Base-by-base conservation (phyloP, 148 eudicot genomes). In the Cornus kousa region DNA sequence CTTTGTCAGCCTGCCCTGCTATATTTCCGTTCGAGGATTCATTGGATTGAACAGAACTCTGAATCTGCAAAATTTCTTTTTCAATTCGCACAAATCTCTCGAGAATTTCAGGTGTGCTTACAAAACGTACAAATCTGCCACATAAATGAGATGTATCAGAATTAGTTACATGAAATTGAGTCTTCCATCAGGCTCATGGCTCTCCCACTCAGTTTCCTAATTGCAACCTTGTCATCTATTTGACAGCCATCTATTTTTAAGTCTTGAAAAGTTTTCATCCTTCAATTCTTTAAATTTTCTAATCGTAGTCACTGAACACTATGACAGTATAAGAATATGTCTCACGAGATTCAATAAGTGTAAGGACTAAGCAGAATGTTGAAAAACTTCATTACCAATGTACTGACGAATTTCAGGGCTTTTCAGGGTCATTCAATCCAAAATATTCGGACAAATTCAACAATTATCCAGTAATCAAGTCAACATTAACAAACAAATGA, bases 91-190 rank as follows among this genome's bases (percentile, higher is more conserved):
- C 79, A 71, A 89, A 86, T 77, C 91, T 89, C 85, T 87, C 91
- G 70, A 89, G 88, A 81, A 89, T 80, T 78, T 89, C 91, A 53
- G 91, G 91, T 9, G 91, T 87, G 82, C 86, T 87, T 71, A 89
- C 86, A 72, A 89, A 89, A 23, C 91, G 85, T 70, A 89, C 91
- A 76, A 89, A 81, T 75, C 91, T 89, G 87, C 76, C 83, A 80
- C 57, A 72, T 14, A 28, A 81, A 78, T 5, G 24, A 39, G 72
- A 23, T 65, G 70, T 12, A 62, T 11, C 37, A 28, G 48, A 28
- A n/a, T n/a, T 2, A 67, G 28, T 2, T 60, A 12, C 3, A 66
- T 37, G 57, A 78, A 70, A 16, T 24, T 50, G 31, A 53, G 64
- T 32, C 16, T 28, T 33, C 2, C 12, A 57, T 9, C 68, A 37